phyloP scores from a whole-genome alignment of 805 yeast species.

The Cyberlindnera mississippiensis region DNA sequence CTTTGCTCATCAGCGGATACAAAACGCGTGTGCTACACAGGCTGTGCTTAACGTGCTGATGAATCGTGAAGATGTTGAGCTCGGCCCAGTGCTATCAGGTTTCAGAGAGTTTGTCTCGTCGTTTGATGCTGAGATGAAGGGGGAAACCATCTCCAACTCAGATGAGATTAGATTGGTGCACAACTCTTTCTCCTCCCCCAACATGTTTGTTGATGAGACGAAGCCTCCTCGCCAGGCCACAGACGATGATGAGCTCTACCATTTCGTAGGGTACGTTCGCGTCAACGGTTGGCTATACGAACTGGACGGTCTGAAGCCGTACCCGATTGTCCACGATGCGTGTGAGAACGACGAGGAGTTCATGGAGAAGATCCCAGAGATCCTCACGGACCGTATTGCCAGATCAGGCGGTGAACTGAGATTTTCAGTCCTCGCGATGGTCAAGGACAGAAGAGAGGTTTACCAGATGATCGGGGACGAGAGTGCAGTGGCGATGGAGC shows the following conservation, averaged over 20 bases:
- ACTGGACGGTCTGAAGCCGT: conserved; percentile 55
- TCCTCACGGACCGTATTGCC: conserved; percentile 44
- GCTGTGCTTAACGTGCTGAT: conserved; percentile 58
- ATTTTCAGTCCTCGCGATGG: conserved; percentile 52
- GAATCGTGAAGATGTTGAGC: conserved; percentile 37
- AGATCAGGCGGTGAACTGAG: conserved; percentile 47
- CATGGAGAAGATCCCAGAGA: conserved; percentile 38
- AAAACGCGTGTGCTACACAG: conserved; percentile 73
- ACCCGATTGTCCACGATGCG: conserved; percentile 50
- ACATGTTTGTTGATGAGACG: conserved; percentile 43
- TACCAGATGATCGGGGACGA: conserved; percentile 38
- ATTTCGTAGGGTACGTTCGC: conserved; percentile 53
- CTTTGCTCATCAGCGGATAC: conserved; percentile 61
- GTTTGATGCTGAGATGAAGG: conserved; percentile 54
- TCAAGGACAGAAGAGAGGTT: conserved; percentile 44
- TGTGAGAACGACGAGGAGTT: conserved; percentile 41
- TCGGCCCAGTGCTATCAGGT: conserved; percentile 46
- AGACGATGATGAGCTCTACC: conserved; percentile 52
- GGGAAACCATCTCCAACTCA: conserved; percentile 58
- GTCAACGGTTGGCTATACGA: conserved; percentile 47
- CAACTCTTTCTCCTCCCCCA: conserved; percentile 58
- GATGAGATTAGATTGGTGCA: conserved; percentile 53
- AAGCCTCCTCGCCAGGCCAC: conserved; percentile 21
- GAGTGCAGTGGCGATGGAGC: conserved; percentile 36
- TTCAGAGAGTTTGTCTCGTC: conserved; percentile 47